Evolutionary conservation across 371 early-diverging fungal species (phyloP), one percentile per base, ranked within the genome.

Genomic region (Mortierella sp.): DNA sequence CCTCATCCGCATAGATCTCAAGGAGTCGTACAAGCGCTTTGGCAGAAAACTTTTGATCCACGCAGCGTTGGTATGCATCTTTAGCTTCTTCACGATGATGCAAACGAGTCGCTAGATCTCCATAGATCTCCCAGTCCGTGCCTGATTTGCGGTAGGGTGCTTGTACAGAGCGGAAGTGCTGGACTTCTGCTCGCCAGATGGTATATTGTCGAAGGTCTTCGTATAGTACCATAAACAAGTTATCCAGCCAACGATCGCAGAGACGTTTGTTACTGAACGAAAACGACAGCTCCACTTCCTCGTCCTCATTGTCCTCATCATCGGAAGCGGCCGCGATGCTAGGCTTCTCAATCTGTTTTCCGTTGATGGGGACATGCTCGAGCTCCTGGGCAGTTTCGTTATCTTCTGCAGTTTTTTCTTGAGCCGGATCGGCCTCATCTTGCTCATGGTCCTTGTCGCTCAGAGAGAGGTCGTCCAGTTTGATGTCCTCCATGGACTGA

Each of bases 181-280:
- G 92, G 66, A 93, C 87, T 70, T 94, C 93, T 6, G 94, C 89
- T 66, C 93, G 85, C 93, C 94, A 95, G 71, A 92, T 90, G 1
- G 98, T 96, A 84, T 97, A 98, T 24, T 96, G 92, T 37, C 98
- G 93, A 64, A 98, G 87, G 77, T 98, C 98, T 81, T 96, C 97
- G 72, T 97, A 99, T 51, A 99, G 85, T 5, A 98, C 96, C 97
- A 98, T 97, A 69, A 98, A 98, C 51, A 97, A 87, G 83, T 97
- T 97, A 84, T 99, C 99, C 74, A 99, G 88, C 99, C 99, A 99
- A 75, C 97, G 96, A 77, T 99, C 99, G 76, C 99, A 99, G 51
- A 99, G 90, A 22, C 99, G 90, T 88, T 99, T 98, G 87, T 95
- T 94, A 60, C 93, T 91, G 78, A 96, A 95, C 30, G 91, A 89